A percentile compares a stretch with the other conserved stretches of the same genome.
Conservation (phyloP, 2,329 filamentous ascomycete genomes). For the Trichoderma lentiforme region DNA sequence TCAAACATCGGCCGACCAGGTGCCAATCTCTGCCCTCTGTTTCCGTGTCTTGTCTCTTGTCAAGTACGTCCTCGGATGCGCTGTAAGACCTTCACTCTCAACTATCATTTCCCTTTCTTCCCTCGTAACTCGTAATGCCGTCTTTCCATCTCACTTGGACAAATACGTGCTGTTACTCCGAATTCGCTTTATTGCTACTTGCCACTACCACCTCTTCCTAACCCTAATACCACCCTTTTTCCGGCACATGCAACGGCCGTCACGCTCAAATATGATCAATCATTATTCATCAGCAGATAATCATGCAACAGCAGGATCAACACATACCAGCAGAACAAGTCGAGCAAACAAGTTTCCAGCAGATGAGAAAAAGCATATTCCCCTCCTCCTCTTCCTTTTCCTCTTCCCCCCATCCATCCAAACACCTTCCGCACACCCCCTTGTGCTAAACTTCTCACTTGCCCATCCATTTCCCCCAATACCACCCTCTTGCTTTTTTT, state of each 20-base stretch:
- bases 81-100: not conserved
- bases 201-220: not conserved
- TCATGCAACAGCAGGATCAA: not conserved
- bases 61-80: not conserved
- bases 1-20: not conserved
- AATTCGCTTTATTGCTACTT: not conserved
- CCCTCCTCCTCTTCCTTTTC: not conserved
- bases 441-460: not conserved
- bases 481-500: not conserved
- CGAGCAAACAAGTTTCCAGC: not conserved
- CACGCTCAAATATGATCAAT: not conserved
- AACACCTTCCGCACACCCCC: not conserved
- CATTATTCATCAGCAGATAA: conserved; percentile 12
- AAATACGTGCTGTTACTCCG: not conserved
- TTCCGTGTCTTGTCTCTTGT: not conserved
- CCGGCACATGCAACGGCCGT: not conserved
- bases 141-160: not conserved
- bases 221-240: not conserved
- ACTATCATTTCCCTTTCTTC: not conserved
- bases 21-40: not conserved
- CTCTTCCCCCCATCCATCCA: not conserved
- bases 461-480: not conserved
- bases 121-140: not conserved
- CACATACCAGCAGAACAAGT: not conserved
- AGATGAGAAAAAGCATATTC: not conserved